Base-by-base conservation (phyloP, 2,329 filamentous ascomycete genomes). In the Aspergillus ruber region DNA sequence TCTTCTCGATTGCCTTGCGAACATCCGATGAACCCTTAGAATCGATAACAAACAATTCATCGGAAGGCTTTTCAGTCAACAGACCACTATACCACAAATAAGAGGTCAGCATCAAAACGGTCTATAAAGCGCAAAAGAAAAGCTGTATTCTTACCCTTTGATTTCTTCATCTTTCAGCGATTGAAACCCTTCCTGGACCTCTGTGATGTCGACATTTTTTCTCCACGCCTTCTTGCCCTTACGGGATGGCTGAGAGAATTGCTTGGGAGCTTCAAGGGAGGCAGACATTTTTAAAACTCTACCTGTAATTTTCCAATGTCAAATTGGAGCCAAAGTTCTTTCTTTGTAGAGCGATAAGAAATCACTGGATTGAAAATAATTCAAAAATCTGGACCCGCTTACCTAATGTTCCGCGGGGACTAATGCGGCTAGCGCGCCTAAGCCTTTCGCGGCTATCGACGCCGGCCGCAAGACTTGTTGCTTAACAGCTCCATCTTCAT, bases 201-300 rank as follows among this genome's bases (percentile, higher is more conserved):
- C 85, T 23, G 88, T 85, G 52, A 97, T 81, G 71, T 98, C 89
- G 69, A 98, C 89, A 73, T 98, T 95, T 70, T 97, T 98, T 64
- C 93, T 82, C 93, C 93, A 98, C 27, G 93, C 91, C 74, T 95
- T 97, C 73, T 97, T 97, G 60, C 94, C 93, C 69, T 98, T 98
- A 65, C 93, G 81, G 4, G 91, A 97, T 21, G 90, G 82, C 69
- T 98, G 93, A 54, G 82, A 90, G 71, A 85, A 83, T 57, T 94
- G 88, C 53, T 84, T 82, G 9, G 90, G 90, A 15, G 88, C 85
- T 43, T 63, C 58, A 23, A 65, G 50, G 23, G 55, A 52, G n/a
- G 59, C 50, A 43, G 68, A 64, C 68, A 71, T 71, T 10, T 38
- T 44, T 57, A 46, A 44, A 32, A 35, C 35, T 36, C 41, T 45